These are phyloP conservation scores for Lagerstroemia fauriei DNA, from an alignment of 441 rosid species.

Conservation along the genomic window DNA sequence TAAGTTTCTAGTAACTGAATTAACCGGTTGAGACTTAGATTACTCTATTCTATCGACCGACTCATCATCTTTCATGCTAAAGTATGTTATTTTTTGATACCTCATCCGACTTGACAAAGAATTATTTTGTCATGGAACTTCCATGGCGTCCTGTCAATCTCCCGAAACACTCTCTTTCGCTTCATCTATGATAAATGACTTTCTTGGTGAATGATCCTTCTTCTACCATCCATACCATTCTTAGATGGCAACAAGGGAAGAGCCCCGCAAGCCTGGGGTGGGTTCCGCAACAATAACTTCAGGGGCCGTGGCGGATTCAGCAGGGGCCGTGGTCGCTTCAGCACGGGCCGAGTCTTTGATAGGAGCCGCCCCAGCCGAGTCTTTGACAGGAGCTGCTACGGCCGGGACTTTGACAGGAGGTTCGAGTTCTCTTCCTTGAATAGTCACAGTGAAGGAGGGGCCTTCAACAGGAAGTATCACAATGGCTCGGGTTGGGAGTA, in stretches of 20 bases:
- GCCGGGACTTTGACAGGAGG: constrained; percentile 35
- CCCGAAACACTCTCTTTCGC: not conserved
- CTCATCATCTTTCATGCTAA: not conserved
- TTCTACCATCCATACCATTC: not conserved
- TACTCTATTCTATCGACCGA: not conserved
- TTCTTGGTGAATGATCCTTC: not conserved
- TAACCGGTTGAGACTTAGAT: not conserved
- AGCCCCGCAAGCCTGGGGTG: constrained; percentile 38
- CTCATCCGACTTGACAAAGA: not conserved
- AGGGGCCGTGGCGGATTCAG: constrained; percentile 42
- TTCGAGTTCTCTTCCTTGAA: constrained; percentile 24
- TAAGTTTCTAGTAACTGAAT: constrained; percentile 25
- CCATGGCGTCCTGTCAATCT: not conserved
- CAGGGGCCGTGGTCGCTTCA: constrained; percentile 51
- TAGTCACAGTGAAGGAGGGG: constrained; percentile 40
- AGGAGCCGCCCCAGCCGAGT: constrained; percentile 43
- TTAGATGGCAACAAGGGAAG: constrained; percentile 33
- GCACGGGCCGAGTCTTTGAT: constrained; percentile 40
- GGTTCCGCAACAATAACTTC: constrained; percentile 43
- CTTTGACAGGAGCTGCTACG: no score
- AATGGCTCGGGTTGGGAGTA: constrained; percentile 42
- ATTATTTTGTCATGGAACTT: no score
- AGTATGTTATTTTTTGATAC: not conserved
- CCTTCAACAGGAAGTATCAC: constrained; percentile 42
- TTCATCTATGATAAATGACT: not conserved